Base-by-base conservation (phyloP, 2,329 filamentous ascomycete genomes). In the Harringtonia aguacate region DNA sequence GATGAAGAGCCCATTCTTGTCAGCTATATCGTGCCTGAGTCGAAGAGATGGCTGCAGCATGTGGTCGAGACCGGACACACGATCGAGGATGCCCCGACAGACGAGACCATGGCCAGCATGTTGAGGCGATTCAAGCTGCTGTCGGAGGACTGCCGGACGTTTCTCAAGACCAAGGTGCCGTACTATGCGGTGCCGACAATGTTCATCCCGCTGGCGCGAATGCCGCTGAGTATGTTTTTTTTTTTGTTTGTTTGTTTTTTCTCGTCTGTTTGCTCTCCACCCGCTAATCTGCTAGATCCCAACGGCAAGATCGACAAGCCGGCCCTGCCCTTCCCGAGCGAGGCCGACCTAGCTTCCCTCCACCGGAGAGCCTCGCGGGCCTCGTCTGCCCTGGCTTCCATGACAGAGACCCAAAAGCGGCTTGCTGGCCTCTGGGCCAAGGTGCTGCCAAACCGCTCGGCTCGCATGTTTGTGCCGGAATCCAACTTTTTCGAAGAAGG, bases 11-110 rank as follows among this genome's bases (percentile, higher is more conserved):
- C 79, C 15, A 90, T 76, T 0, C 69, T 97, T 18, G 86, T 95
- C 54, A 94, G 82, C 60, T 95, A 95, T 61, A 77, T 95, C 48
- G 88, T 95, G 4, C 87, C 89, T 10, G 84, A 94, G 54, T 72
- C 79, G 62, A 73, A 70, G 35, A 65, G 73, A 18, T 90, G 79
- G 75, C 67, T 89, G 41, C 66, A 72, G 49, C 65, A 68, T 13
- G 58, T 73, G 34, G 79, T 81, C 29, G 61, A 69, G 6, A n/a
- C n/a, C n/a, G n/a, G n/a, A n/a, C n/a, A n/a, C n/a, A n/a, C n/a
- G n/a, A n/a, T n/a, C n/a, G n/a, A n/a, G n/a, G n/a, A n/a, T n/a
- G n/a, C n/a, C n/a, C n/a, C n/a, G n/a, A n/a, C n/a, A n/a, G 47
- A 46, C 46, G 49, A 46, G 42, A 42, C 45, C 17, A 47, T 46